Conservation (phyloP, 352 stramenopile species). For the Phytopythium montanum region DNA sequence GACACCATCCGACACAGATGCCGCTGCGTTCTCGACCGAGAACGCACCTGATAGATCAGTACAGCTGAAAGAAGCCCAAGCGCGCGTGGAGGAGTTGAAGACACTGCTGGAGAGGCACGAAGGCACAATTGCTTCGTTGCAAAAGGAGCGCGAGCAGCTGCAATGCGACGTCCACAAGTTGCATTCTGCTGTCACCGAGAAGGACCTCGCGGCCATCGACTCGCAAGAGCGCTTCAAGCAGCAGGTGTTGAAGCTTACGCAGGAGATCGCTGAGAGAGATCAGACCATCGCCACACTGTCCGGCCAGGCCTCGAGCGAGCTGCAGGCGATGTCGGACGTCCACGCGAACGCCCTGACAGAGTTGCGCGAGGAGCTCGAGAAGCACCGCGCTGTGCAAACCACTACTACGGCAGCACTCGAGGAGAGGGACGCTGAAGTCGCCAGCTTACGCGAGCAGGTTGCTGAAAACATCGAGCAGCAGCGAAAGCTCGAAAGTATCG, state of each 20-base stretch:
- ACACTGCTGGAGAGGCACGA: conserved; percentile 11
- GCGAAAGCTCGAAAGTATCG: background rate
- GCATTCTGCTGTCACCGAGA: background rate
- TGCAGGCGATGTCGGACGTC: conserved; percentile 3
- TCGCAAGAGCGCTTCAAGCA: conserved; percentile 1
- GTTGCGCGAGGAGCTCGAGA: conserved; percentile 11
- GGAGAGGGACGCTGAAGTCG: conserved; percentile 5
- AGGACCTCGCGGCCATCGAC: background rate
- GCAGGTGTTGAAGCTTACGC: background rate
- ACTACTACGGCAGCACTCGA: background rate
- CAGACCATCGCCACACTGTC: conserved; percentile 2
- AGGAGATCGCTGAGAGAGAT: conserved; percentile 11
- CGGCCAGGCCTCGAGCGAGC: conserved; percentile 1
- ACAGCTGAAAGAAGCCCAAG: conserved; percentile 10
- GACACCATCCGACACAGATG: conserved; percentile 12
- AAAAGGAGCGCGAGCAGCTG: conserved; percentile 10
- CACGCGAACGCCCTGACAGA: conserved; percentile 4
- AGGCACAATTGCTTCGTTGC: conserved; percentile 11
- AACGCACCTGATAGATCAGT: background rate
- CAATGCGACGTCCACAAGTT: conserved; percentile 10
- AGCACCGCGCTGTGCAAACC: conserved; percentile 4
- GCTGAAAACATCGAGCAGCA: background rate
- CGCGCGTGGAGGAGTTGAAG: conserved; percentile 11
- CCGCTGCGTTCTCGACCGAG: background rate
- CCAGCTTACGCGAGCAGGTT: background rate